A percentile compares a stretch with the other conserved stretches of the same genome.
Evolutionary conservation across 345 rosid species (phyloP).

Genomic region (Corchorus olitorius): DNA sequence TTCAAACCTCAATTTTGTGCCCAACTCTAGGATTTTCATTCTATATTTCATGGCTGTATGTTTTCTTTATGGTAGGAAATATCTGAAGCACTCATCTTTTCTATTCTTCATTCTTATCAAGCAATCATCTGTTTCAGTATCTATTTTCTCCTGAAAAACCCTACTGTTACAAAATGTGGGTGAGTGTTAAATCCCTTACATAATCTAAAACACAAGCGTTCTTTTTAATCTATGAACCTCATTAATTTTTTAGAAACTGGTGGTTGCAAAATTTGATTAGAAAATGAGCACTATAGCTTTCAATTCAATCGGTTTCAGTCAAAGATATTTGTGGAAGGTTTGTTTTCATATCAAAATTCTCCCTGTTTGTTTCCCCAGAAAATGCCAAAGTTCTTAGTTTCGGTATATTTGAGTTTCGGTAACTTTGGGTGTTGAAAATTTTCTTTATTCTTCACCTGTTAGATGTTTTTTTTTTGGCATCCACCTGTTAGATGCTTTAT

Average conservation of each 20-base stretch:
- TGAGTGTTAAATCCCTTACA: not conserved
- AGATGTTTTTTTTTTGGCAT: no score
- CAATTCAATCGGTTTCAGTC: slow-evolving; percentile 32
- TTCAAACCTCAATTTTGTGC: no score
- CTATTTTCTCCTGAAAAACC: not conserved
- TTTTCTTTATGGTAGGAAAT: no score
- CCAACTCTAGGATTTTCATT: no score
- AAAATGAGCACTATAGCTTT: slow-evolving; percentile 42
- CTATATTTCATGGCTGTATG: no score
- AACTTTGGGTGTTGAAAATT: not conserved
- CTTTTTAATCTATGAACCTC: not conserved
- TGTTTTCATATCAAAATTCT: slow-evolving; percentile 4
- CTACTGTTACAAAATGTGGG: not conserved
- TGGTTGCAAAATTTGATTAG: slow-evolving; percentile 16
- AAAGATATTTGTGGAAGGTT: slow-evolving; percentile 52
- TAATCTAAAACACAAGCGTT: not conserved
- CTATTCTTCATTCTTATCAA: not conserved
- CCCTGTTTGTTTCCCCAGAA: slow-evolving; percentile 22
- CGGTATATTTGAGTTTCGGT: not conserved
- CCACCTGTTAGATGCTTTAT: no score
- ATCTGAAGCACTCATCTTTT: not conserved
- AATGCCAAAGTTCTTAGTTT: not conserved
- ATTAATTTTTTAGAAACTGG: not conserved
- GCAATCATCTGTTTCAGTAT: not conserved
- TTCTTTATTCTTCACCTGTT: not conserved